These are phyloP conservation scores for Lentinula boryana DNA, from an alignment of 768 basidiomycete genomes.

Conservation along the genomic window DNA sequence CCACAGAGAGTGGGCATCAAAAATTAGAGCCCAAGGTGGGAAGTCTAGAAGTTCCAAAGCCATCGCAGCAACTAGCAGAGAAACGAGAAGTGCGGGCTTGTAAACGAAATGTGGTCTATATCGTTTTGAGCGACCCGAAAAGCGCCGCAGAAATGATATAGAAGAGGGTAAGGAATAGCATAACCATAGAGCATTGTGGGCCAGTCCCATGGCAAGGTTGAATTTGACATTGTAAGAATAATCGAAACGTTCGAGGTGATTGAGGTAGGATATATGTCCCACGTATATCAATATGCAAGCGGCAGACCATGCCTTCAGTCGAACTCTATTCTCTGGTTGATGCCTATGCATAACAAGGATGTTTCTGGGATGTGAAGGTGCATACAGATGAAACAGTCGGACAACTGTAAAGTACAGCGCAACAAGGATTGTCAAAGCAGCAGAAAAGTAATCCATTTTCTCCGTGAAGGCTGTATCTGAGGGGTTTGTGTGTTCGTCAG, in stretches of 20 bases:
- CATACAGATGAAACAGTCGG: slow-evolving; percentile 73
- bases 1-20: slow-evolving; percentile 95
- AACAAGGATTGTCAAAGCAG: slow-evolving; percentile 76
- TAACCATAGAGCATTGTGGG: slow-evolving; percentile 81
- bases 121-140: slow-evolving; percentile 43
- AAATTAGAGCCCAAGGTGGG: slow-evolving; percentile 61
- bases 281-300: slow-evolving; percentile 53
- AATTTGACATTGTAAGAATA: slow-evolving; percentile 92
- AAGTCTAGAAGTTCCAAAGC: slow-evolving; percentile 89
- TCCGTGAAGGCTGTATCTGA: slow-evolving; percentile 76
- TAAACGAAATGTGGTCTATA: slow-evolving; percentile 54
- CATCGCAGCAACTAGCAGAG: slow-evolving; percentile 68
- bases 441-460: slow-evolving; percentile 92
- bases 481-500: background rate
- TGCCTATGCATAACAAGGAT: slow-evolving; percentile 20
- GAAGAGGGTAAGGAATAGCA: slow-evolving; percentile 56
- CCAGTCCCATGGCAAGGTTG: slow-evolving; percentile 69
- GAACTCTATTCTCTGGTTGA: slow-evolving; percentile 14
- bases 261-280: slow-evolving; percentile 75
- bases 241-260: slow-evolving; percentile 73
- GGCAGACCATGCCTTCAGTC: slow-evolving; percentile 35
- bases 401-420: slow-evolving; percentile 75
- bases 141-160: slow-evolving; percentile 44
- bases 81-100: slow-evolving; percentile 56
- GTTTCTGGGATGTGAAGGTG: slow-evolving; percentile 21